phyloP scores from a whole-genome alignment of 345 rosid genomes.

The Aquilaria sinensis region DNA sequence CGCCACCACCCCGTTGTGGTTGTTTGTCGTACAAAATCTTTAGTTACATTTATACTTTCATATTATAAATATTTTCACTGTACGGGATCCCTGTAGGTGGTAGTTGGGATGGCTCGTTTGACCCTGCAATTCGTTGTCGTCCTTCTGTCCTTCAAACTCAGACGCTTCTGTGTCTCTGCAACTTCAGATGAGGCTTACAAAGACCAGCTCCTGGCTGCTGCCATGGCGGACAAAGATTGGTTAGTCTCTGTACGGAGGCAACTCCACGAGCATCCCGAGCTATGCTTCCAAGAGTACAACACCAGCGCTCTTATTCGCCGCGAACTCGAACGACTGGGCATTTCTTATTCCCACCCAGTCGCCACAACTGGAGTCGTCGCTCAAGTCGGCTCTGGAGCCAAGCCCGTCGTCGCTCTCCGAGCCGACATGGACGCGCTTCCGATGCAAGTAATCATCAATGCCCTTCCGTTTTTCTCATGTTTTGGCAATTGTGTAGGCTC shows the following conservation, averaged over 20 bases:
- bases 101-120: not conserved
- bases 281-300: constrained; percentile 55
- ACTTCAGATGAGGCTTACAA: constrained; percentile 3
- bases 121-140: no score
- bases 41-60: not conserved
- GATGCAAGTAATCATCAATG: constrained; percentile 29
- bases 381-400: constrained; percentile 59
- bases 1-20: constrained; percentile 33
- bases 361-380: constrained; percentile 74
- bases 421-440: constrained; percentile 93
- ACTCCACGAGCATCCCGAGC: constrained; percentile 87
- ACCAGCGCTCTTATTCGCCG: constrained; percentile 68
- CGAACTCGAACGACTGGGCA: constrained; percentile 51
- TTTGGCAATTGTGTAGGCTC: not conserved
- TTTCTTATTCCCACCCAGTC: constrained; percentile 55
- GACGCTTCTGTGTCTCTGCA: no score
- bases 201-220: constrained; percentile 31
- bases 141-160: not conserved
- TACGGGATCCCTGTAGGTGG: constrained; percentile 9
- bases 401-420: constrained; percentile 72
- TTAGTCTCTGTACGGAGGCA: constrained; percentile 53
- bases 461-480: not conserved
- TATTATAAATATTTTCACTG: constrained; percentile 16
- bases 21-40: not conserved
- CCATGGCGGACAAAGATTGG: constrained; percentile 51